A percentile compares a stretch with the other conserved stretches of the same genome.
These are phyloP conservation scores for Cokeromyces recurvatus DNA, from an alignment of 371 early-diverging fungal genomes.

Conservation along the genomic window DNA sequence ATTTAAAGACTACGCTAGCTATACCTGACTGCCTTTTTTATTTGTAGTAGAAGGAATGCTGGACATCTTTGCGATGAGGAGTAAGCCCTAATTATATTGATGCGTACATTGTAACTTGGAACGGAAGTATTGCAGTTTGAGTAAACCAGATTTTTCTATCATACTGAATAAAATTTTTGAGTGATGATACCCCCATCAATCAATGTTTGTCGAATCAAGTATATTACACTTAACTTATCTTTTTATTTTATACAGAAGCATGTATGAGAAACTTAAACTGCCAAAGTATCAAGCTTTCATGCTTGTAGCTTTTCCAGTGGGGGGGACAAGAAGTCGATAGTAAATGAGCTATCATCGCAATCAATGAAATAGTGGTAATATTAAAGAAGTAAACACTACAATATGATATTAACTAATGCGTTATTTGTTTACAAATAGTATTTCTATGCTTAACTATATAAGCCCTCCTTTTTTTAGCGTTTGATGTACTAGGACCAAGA, in stretches of 20 bases:
- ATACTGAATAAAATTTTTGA: constrained; percentile 1
- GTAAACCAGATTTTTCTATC: too few species aligned
- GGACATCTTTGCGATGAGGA: too few species aligned
- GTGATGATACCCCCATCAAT: constrained; percentile 1
- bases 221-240: too few species aligned
- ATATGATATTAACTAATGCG: constrained; percentile 3
- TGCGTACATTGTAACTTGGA: too few species aligned
- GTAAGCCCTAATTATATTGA: constrained; percentile 6
- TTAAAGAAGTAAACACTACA: constrained; percentile 2
- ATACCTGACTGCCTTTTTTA: too few species aligned
- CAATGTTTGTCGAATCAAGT: too few species aligned
- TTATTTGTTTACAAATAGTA: constrained; percentile 2
- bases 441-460: constrained; percentile 1
- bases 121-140: constrained; percentile 2
- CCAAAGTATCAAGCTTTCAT: constrained; percentile 3
- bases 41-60: too few species aligned
- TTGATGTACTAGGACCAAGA: constrained; percentile 2
- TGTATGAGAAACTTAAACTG: too few species aligned
- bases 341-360: constrained; percentile 3
- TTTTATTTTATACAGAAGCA: too few species aligned
- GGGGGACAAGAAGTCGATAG: constrained; percentile 1
- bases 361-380: constrained; percentile 1
- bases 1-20: too few species aligned
- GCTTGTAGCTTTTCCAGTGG: constrained; percentile 3
- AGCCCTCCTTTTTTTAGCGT: constrained; percentile 2